A percentile compares a stretch with the other conserved stretches of the same genome.
These are phyloP conservation scores for Lavandula angustifolia DNA, from an alignment of 257 asterid genomes.

Conservation along the genomic window DNA sequence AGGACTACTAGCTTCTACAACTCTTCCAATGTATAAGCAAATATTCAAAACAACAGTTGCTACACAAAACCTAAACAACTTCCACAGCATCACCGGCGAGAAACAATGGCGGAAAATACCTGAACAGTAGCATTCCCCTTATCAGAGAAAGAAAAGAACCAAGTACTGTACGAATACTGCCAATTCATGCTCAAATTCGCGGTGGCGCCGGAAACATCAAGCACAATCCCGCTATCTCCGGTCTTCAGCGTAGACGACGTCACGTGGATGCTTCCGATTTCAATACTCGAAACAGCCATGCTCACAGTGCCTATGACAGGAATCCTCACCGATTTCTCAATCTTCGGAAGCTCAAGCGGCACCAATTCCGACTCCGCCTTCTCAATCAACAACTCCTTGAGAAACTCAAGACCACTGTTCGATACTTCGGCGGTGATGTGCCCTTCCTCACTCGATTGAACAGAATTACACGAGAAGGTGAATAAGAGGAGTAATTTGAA, in stretches of 20 bases:
- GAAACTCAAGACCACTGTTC: conserved; percentile 75
- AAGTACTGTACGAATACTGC: conserved; percentile 68
- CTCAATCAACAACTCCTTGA: conserved; percentile 59
- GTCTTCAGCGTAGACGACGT: conserved; percentile 60
- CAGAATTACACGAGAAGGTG: conserved; percentile 26
- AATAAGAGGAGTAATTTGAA: conserved; percentile 31
- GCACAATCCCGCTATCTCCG: conserved; percentile 68
- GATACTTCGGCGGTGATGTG: conserved; percentile 56
- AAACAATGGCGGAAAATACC: conserved; percentile 43
- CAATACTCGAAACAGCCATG: conserved; percentile 53
- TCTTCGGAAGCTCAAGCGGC: conserved; percentile 69
- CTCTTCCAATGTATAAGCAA: conserved; percentile 11
- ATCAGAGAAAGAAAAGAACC: conserved; percentile 65
- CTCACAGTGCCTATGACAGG: conserved; percentile 70
- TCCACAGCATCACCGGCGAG: not conserved
- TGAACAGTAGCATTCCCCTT: conserved; percentile 69
- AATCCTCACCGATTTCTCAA: conserved; percentile 54
- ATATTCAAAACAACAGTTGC: conserved; percentile 6
- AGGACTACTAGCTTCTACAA: conserved; percentile 4
- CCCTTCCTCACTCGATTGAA: conserved; percentile 57
- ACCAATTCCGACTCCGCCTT: conserved; percentile 63
- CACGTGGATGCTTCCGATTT: conserved; percentile 50
- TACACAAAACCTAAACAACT: not conserved
- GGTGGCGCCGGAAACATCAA: conserved; percentile 76
- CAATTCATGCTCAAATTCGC: conserved; percentile 79